Conservation (phyloP, 2,329 filamentous ascomycete genomes). For the Ascocoryne sarcoides region DNA sequence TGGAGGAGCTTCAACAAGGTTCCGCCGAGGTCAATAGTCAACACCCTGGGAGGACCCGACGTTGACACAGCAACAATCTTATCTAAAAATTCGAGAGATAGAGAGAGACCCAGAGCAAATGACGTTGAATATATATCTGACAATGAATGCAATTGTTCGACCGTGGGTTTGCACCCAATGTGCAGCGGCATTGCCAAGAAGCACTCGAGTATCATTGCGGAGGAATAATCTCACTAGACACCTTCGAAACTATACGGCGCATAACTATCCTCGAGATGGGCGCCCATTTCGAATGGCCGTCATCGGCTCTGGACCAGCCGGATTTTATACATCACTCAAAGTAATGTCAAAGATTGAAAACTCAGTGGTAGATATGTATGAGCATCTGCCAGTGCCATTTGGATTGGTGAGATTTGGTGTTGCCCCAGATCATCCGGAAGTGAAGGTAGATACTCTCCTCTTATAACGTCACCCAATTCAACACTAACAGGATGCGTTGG, state of each 20-base stretch:
- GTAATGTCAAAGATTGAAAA: conserved; percentile 67
- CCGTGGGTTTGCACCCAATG: conserved; percentile 25
- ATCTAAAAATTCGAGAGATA: too few relatives aligned
- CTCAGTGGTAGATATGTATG: conserved; percentile 88
- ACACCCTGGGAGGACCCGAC: too few relatives aligned
- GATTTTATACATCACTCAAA: conserved; percentile 88
- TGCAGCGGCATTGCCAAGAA: conserved; percentile 9
- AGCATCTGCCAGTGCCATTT: conserved; percentile 84
- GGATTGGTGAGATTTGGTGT: conserved; percentile 90
- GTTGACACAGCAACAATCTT: conserved; percentile 4
- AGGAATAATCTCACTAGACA: conserved; percentile 3
- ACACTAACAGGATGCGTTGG: conserved; percentile 8
- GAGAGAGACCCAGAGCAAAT: conserved; percentile 5
- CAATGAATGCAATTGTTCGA: conserved; percentile 19
- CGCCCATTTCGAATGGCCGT: conserved; percentile 71
- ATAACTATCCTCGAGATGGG: conserved; percentile 21
- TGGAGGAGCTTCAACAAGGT: conserved; percentile 9
- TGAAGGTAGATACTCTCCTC: conserved; percentile 56
- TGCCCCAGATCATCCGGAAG: conserved; percentile 96
- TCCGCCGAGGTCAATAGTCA: not conserved
- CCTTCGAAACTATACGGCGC: conserved; percentile 18
- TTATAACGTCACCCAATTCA: conserved; percentile 3
- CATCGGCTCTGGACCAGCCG: conserved; percentile 87
- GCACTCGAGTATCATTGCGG: not conserved
- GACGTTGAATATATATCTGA: too few relatives aligned